A percentile compares a stretch with the other conserved stretches of the same genome.
phyloP scores from a whole-genome alignment of 2,329 filamentous ascomycete genomes.

The Fusarium sp. region DNA sequence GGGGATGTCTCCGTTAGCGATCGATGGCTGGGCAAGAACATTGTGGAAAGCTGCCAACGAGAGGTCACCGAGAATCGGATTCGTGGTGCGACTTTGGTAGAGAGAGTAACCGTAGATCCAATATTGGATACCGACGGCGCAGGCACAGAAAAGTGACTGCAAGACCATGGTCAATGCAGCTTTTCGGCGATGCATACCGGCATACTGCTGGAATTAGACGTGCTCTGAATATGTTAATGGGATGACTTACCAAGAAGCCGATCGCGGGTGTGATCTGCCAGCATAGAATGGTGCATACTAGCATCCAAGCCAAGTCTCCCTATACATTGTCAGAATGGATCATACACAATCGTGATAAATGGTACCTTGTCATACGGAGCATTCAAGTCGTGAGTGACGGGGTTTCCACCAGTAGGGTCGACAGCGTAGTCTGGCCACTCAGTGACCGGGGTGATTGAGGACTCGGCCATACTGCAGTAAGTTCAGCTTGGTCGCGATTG shows the following conservation, averaged over 20 bases:
- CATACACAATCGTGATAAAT: accelerated
- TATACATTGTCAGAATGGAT: slow-evolving; percentile 22
- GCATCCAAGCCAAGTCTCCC: slow-evolving; percentile 58
- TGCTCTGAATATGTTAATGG: accelerated
- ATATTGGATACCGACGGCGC: slow-evolving; percentile 58
- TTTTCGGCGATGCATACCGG: slow-evolving; percentile 54
- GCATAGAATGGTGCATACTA: slow-evolving; percentile 52
- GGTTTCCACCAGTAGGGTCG: slow-evolving; percentile 56
- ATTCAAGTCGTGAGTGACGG: slow-evolving; percentile 57
- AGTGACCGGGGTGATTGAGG: slow-evolving; percentile 41
- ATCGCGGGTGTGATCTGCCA: slow-evolving; percentile 56
- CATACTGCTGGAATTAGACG: slow-evolving; percentile 40
- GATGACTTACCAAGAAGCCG: slow-evolving; percentile 46
- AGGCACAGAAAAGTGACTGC: slow-evolving; percentile 60
- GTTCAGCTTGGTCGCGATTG: neutral
- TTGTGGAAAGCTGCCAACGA: slow-evolving; percentile 51
- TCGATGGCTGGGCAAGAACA: slow-evolving; percentile 52
- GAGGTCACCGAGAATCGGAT: slow-evolving; percentile 52
- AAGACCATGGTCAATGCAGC: slow-evolving; percentile 59
- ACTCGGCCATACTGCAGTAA: slow-evolving; percentile 13
- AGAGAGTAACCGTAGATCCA: slow-evolving; percentile 61
- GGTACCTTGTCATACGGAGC: slow-evolving; percentile 56
- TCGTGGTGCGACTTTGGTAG: slow-evolving; percentile 52
- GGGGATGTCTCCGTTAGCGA: slow-evolving; percentile 52
- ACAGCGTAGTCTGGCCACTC: slow-evolving; percentile 58